Conservation (phyloP, 164 flowering plant species). For the Chimonanthus praecox region DNA sequence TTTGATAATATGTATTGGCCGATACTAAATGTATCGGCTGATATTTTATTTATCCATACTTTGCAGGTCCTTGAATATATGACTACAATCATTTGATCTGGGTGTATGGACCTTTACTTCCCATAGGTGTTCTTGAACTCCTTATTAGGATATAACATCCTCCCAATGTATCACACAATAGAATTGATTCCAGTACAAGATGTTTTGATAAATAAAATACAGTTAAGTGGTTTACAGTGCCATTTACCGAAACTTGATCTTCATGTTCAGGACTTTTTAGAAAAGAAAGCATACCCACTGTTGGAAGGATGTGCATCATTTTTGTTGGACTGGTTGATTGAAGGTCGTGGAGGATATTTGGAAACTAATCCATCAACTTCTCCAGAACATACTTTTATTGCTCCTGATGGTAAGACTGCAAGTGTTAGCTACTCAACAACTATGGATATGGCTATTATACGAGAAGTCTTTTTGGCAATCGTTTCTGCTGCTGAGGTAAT, state of each 20-base stretch:
- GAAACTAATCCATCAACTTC: slow-evolving; percentile 97
- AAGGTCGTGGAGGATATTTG: slow-evolving; percentile 60
- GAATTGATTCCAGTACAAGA: not conserved
- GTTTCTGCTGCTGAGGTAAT: slow-evolving; percentile 82
- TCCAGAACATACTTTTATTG: slow-evolving; percentile 83
- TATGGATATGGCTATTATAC: slow-evolving; percentile 89
- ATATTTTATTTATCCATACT: no score
- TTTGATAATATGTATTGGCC: no score
- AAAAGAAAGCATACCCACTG: slow-evolving; percentile 74
- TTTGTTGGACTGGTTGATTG: slow-evolving; percentile 88
- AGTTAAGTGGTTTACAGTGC: not conserved
- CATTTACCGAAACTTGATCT: not conserved
- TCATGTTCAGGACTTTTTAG: slow-evolving; percentile 33
- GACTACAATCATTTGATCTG: no score
- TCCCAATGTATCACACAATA: not conserved
- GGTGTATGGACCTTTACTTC: no score
- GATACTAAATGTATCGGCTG: no score
- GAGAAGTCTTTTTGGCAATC: slow-evolving; percentile 62
- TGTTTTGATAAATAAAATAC: not conserved
- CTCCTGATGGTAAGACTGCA: slow-evolving; percentile 83
- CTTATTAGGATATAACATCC: not conserved
- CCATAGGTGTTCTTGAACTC: no score
- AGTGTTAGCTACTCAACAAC: slow-evolving; percentile 93
- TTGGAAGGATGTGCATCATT: slow-evolving; percentile 74
- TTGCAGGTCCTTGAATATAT: no score